phyloP scores from a whole-genome alignment of 208 protist species.

The Plasmodiophora brassicae region DNA sequence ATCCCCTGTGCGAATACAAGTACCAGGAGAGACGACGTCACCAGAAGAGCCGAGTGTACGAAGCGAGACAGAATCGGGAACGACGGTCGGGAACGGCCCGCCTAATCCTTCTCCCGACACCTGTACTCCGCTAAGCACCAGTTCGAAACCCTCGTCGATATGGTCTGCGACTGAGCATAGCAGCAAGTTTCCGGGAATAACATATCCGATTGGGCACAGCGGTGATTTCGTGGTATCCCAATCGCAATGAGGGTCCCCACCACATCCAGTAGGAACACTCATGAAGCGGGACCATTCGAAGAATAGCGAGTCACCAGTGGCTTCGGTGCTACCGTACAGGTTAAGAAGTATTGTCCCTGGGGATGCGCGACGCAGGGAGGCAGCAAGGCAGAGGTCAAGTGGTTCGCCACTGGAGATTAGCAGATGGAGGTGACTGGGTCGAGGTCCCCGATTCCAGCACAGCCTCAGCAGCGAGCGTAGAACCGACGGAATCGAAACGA shows the following conservation, averaged over 20 bases:
- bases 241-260: background rate
- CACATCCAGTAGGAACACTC: background rate
- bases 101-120: too few species aligned
- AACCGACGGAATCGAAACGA: background rate
- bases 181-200: background rate
- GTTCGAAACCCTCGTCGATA: background rate
- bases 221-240: background rate
- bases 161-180: too few species aligned
- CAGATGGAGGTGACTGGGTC: background rate
- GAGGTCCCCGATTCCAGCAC: background rate
- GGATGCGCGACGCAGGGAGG: background rate
- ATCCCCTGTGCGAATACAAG: background rate
- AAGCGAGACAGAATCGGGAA: too few species aligned
- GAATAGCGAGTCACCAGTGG: background rate
- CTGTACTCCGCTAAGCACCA: background rate
- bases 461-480: background rate
- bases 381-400: background rate
- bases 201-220: slow-evolving; percentile 5
- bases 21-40: background rate
- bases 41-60: too few species aligned
- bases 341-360: background rate
- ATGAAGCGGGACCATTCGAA: background rate
- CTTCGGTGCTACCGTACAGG: slow-evolving; percentile 20
- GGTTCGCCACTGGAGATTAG: background rate
- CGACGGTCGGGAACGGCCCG: too few species aligned